Evolutionary conservation across 2,329 filamentous ascomycete species (phyloP), one percentile per base, ranked within the genome.

Genomic region (Remersonia thermophila): DNA sequence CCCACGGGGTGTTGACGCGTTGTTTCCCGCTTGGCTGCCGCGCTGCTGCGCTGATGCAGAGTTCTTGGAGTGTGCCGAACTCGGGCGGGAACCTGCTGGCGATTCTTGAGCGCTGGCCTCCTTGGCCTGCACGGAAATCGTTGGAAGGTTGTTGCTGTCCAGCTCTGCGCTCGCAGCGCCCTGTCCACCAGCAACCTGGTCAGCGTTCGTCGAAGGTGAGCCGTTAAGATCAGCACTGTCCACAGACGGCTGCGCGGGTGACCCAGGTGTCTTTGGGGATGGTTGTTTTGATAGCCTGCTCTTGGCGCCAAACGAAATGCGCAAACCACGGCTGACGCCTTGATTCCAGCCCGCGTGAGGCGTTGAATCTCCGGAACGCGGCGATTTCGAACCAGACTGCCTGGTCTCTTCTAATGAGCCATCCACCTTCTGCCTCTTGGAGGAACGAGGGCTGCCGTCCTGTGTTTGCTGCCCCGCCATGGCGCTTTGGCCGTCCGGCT

Each of bases 301-400:
- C 26, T 32, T 11, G 9, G 36, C 27, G 3, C 39, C 47, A 34
- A 55, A 55, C 3, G 52, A 53, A 3, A 45, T 53, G 27, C 52
- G 43, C 33, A 55, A 26, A 7, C 50, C 47, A 18, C 43, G 40
- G 32, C 35, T 46, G 15, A 54, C 44, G n/a, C 50, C 51, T 9
- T 40, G 42, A 35, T 54, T 56, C 47, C 50, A 54, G n/a, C 46
- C 44, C 27, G 25, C 29, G n/a, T 41, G 43, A 14, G 42, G 33
- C 29, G 14, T 1, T 9, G 20, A 23, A 6, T 23, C 20, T 23
- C 20, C 20, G 20, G 20, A 9, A 23, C 9, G 20, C 20, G 9
- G 20, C 20, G 20, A 20, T 17, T 7, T 26, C 17, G 33, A 26
- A 7, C n/a, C n/a, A n/a, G n/a, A n/a, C n/a, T n/a, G n/a, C n/a